Conservation (phyloP, 73 alveolate genomes). For the Diophrys appendiculata region DNA sequence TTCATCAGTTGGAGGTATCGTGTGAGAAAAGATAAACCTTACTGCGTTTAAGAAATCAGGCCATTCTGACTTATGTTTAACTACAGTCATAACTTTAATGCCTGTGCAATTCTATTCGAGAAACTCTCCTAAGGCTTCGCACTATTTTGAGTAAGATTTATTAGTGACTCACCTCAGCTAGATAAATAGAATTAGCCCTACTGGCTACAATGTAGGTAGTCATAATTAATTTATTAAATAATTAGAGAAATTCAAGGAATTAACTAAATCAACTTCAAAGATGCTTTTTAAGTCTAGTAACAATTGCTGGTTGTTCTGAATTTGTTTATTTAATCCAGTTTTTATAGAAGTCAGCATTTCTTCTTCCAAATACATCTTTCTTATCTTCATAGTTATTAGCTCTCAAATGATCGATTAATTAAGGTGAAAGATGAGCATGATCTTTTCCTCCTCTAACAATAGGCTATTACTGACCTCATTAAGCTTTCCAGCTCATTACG, state of each 20-base stretch:
- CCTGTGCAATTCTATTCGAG: slow-evolving; percentile 27
- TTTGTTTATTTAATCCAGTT: slow-evolving; percentile 3
- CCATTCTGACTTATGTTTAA: slow-evolving; percentile 67
- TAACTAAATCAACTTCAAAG: too few relatives aligned
- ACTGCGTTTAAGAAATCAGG: slow-evolving; percentile 53
- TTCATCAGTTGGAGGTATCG: background rate
- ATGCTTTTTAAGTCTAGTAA: background rate
- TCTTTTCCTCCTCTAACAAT: slow-evolving; percentile 47
- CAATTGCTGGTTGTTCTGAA: background rate
- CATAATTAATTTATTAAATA: slow-evolving; percentile 27
- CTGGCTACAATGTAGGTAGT: slow-evolving; percentile 55
- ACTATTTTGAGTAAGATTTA: slow-evolving; percentile 5
- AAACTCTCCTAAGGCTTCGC: slow-evolving; percentile 58
- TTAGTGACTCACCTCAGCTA: slow-evolving; percentile 42
- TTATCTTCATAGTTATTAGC: slow-evolving; percentile 30
- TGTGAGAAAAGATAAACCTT: background rate
- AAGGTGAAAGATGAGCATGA: slow-evolving; percentile 23
- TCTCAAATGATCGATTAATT: slow-evolving; percentile 14
- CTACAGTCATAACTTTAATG: slow-evolving; percentile 38
- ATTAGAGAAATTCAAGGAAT: too few relatives aligned
- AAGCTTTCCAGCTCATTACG: too few relatives aligned
- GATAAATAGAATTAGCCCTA: slow-evolving; percentile 33
- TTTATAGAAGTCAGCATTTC: slow-evolving; percentile 25
- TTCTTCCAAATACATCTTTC: slow-evolving; percentile 39
- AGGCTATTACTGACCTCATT: background rate